Base-by-base conservation (phyloP, 345 rosid genomes). In the Anacardium occidentale region DNA sequence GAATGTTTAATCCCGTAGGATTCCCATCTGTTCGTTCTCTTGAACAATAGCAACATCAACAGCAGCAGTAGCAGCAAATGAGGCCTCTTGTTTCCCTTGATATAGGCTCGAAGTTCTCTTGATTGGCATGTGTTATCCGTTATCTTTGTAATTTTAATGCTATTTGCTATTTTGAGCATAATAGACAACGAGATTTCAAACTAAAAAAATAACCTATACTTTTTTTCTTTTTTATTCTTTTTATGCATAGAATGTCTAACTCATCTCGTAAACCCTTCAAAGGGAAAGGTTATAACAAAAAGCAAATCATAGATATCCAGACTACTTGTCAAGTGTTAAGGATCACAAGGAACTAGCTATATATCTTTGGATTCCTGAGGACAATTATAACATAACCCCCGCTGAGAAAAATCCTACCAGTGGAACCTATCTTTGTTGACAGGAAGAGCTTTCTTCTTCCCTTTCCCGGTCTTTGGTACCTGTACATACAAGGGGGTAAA, bases 351-450 rank as follows among this genome's bases (percentile, higher is more conserved):
- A 61, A 7, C 66, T 29, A 7, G 58, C 67, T 32, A 71, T 3
- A 5, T 61, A 76, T 90, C 85, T 96, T 96, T 0, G 97, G 98
- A 64, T 96, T 96, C 87, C 99, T 85, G 5, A 96, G 97, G 18
- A 96, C 99, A 48, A 96, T 89, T 53, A 96, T 93, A n/a, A 93
- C 98, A 3, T 98, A 93, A 76, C 91, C 98, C 4, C 99, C 99
- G n/a, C n/a, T n/a, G n/a, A n/a, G n/a, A n/a, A n/a, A n/a, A n/a
- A n/a, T n/a, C n/a, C n/a, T n/a, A n/a, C n/a, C n/a, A n/a, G n/a
- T n/a, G n/a, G n/a, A n/a, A n/a, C n/a, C n/a, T n/a, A n/a, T n/a
- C n/a, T n/a, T n/a, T n/a, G n/a, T n/a, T n/a, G n/a, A n/a, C n/a
- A n/a, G 32, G 32, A 29, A 29, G 32, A 29, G 32, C 32, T 29